Percentiles rank a stretch among this genome's conserved stretches.
Evolutionary conservation across 176 grass and related monocot species (phyloP).

Genomic region (Pharus latifolius): DNA sequence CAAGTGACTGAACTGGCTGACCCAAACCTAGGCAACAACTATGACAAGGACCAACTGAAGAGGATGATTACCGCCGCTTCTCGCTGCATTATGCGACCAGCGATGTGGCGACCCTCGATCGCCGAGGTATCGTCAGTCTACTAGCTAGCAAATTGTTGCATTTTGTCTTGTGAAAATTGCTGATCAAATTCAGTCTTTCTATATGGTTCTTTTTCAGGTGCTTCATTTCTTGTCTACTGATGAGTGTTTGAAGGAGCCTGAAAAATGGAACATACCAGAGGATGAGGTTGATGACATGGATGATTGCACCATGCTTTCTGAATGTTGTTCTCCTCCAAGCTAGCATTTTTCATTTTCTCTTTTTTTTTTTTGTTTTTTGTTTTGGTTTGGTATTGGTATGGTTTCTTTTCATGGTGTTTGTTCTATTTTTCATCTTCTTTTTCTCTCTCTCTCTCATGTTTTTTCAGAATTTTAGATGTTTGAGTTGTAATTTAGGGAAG

Average conservation of each 20-base stretch:
- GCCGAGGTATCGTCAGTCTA: slow-evolving; percentile 39
- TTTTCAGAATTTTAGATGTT: background rate
- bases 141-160: background rate
- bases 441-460: background rate
- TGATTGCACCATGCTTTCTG: slow-evolving; percentile 45
- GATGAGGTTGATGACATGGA: slow-evolving; percentile 63
- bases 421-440: background rate
- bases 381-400: slow-evolving; percentile 3
- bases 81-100: slow-evolving; percentile 63
- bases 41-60: slow-evolving; percentile 65
- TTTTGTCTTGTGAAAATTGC: background rate
- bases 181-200: background rate
- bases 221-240: slow-evolving; percentile 51
- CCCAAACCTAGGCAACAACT: slow-evolving; percentile 43
- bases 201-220: slow-evolving; percentile 30
- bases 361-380: background rate
- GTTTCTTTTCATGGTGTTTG: slow-evolving; percentile 4
- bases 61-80: slow-evolving; percentile 51
- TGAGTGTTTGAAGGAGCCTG: slow-evolving; percentile 41
- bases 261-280: slow-evolving; percentile 79
- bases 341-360: background rate
- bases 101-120: slow-evolving; percentile 79
- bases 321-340: slow-evolving; percentile 26
- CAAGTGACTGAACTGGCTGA: slow-evolving; percentile 63
- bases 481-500: slow-evolving; percentile 1